A percentile compares a stretch with the other conserved stretches of the same genome.
phyloP scores from a whole-genome alignment of 176 grass and related monocot species.

The Triticum turgidum region DNA sequence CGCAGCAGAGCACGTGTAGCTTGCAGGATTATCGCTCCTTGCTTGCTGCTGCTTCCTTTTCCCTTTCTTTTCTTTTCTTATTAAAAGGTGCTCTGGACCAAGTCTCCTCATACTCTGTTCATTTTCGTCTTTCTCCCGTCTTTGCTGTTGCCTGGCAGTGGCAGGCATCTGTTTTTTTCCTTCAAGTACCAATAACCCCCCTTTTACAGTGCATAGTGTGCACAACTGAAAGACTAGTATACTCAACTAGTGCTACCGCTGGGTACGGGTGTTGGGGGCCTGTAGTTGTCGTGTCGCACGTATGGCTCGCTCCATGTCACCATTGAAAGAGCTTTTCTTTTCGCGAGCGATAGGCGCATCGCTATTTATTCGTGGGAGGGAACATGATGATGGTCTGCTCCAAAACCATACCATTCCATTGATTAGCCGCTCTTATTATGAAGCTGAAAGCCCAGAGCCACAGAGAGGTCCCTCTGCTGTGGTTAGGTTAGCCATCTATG shows the following conservation, averaged over 20 bases:
- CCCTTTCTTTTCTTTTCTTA: neutral
- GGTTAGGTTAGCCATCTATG: neutral
- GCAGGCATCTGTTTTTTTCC: too few relatives aligned
- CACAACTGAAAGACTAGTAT: too few relatives aligned
- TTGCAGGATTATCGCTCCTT: neutral
- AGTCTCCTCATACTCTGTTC: neutral
- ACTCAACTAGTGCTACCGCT: too few relatives aligned
- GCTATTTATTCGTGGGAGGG: neutral
- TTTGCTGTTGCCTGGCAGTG: neutral
- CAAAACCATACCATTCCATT: neutral
- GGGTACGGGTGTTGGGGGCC: too few relatives aligned
- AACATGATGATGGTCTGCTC: neutral
- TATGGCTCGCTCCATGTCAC: neutral
- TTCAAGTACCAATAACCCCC: too few relatives aligned
- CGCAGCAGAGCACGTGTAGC: neutral
- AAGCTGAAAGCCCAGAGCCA: neutral
- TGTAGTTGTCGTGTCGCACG: neutral
- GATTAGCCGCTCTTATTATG: conserved; percentile 4
- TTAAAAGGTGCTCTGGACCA: neutral
- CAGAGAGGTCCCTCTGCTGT: too few relatives aligned
- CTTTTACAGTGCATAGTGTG: too few relatives aligned
- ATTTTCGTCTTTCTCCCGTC: neutral
- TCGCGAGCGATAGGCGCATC: neutral
- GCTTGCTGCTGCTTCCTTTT: too few relatives aligned
- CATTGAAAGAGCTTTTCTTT: neutral